Percentiles rank a stretch among this genome's conserved stretches.
Conservation (phyloP, 2,329 filamentous ascomycete genomes). For the Aureobasidium sp. region DNA sequence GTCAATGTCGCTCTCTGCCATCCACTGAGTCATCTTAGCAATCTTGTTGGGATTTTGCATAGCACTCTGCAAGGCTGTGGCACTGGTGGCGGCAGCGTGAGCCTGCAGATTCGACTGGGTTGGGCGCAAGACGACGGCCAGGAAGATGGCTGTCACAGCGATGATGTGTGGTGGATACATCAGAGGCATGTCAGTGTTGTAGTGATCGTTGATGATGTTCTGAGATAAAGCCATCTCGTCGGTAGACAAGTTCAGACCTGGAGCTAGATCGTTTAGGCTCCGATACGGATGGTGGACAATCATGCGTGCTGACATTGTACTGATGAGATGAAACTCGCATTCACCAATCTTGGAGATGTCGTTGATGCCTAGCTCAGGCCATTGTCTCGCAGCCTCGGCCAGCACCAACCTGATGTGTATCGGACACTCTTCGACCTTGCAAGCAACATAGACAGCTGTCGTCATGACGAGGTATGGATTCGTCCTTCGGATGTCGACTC, state of each 20-base stretch:
- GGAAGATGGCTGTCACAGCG: constrained; percentile 76
- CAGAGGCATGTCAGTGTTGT: constrained; percentile 83
- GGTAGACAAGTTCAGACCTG: constrained; percentile 52
- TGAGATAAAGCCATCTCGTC: constrained; percentile 74
- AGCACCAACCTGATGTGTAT: constrained; percentile 92
- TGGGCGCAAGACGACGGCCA: constrained; percentile 76
- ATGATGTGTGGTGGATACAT: constrained; percentile 80
- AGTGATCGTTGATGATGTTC: constrained; percentile 85
- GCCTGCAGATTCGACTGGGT: constrained; percentile 44
- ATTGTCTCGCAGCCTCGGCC: constrained; percentile 75
- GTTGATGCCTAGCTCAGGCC: constrained; percentile 69
- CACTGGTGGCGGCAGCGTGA: constrained; percentile 28
- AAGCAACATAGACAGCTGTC: constrained; percentile 91
- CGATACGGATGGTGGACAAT: constrained; percentile 90
- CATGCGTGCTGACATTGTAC: constrained; percentile 81
- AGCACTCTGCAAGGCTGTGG: constrained; percentile 21
- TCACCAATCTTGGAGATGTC: constrained; percentile 83
- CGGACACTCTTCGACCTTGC: constrained; percentile 96
- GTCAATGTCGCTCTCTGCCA: constrained; percentile 79
- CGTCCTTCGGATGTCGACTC: constrained; percentile 82
- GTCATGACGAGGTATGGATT: constrained; percentile 90
- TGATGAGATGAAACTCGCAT: constrained; percentile 89
- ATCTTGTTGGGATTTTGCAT: constrained; percentile 15
- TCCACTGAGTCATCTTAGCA: constrained; percentile 60
- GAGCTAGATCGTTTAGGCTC: constrained; percentile 64